Conservation (phyloP, 2,329 filamentous ascomycete species). For the Fusarium nodosum region DNA sequence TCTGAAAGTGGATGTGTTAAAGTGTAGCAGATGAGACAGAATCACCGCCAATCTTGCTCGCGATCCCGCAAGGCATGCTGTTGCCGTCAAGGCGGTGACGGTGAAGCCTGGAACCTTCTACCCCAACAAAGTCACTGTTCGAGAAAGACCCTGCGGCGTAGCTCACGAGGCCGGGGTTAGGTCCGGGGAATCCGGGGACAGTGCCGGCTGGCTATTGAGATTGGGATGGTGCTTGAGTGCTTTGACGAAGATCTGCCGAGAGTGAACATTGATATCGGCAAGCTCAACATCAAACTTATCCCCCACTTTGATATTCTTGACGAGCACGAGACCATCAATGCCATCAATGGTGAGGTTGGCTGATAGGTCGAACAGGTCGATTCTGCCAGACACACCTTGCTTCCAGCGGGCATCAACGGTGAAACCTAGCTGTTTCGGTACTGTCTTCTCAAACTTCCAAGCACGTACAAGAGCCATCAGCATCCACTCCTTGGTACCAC, state of each 20-base stretch:
- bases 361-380: conserved; percentile 65
- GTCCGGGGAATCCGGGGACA: conserved; percentile 32
- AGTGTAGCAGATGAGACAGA: conserved; percentile 22
- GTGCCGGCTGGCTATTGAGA: conserved; percentile 28
- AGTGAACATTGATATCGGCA: conserved; percentile 65
- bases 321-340: conserved; percentile 55
- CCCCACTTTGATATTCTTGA: conserved; percentile 62
- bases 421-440: conserved; percentile 65
- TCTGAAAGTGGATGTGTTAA: not conserved
- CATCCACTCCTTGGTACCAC: conserved; percentile 66
- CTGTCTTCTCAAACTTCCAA: conserved; percentile 66
- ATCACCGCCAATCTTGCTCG: conserved; percentile 27
- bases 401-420: conserved; percentile 58
- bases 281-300: conserved; percentile 71
- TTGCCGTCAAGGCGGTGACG: conserved; percentile 35
- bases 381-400: conserved; percentile 56
- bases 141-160: conserved; percentile 25
- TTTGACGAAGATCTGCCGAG: conserved; percentile 61
- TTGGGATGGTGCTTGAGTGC: conserved; percentile 52
- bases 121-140: conserved; percentile 31
- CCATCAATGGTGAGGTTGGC: conserved; percentile 59
- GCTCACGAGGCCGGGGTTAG: conserved; percentile 38
- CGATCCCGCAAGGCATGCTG: conserved; percentile 27
- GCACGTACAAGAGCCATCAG: conserved; percentile 71
- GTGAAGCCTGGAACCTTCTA: conserved; percentile 24